Conservation (phyloP, 2,329 filamentous ascomycete species). For the Ophiocordyceps camponoti-rufipedis region DNA sequence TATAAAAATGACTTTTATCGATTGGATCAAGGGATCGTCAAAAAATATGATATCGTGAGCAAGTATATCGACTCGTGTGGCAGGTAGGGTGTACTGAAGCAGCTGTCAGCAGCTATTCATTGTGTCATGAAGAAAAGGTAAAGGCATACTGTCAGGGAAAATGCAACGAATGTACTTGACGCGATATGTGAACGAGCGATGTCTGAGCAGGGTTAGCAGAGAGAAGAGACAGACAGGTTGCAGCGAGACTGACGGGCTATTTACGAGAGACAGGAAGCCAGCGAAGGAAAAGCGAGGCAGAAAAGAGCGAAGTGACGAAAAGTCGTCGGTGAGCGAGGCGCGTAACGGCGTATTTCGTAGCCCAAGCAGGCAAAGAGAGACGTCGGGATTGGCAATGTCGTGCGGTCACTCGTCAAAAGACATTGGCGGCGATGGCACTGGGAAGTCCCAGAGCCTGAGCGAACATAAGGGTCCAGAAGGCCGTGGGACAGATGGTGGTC, state of each 20-base stretch:
- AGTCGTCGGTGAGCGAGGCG: conserved; percentile 16
- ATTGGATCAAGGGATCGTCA: background rate
- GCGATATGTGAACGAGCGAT: conserved; percentile 31
- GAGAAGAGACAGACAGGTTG: background rate
- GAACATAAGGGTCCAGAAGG: background rate
- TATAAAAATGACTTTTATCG: background rate
- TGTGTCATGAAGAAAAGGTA: background rate
- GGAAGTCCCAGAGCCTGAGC: conserved; percentile 5
- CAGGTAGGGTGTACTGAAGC: conserved; percentile 2
- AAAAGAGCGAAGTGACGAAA: conserved; percentile 31
- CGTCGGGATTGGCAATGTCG: conserved; percentile 6
- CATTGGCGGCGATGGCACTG: conserved; percentile 11
- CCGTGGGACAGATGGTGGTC: background rate
- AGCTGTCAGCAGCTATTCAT: background rate
- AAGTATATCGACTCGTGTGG: background rate
- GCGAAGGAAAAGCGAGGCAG: background rate
- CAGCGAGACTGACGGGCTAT: conserved; percentile 5
- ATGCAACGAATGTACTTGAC: conserved; percentile 43
- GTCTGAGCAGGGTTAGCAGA: conserved; percentile 4
- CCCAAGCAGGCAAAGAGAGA: conserved; percentile 3
- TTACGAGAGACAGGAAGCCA: conserved; percentile 1
- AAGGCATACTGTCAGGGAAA: conserved; percentile 24
- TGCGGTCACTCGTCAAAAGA: conserved; percentile 11
- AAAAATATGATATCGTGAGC: background rate
- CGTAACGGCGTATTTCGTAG: conserved; percentile 6